These are phyloP conservation scores for Chamaecrista fasciculata DNA, from an alignment of 306 rosid species.

Conservation along the genomic window DNA sequence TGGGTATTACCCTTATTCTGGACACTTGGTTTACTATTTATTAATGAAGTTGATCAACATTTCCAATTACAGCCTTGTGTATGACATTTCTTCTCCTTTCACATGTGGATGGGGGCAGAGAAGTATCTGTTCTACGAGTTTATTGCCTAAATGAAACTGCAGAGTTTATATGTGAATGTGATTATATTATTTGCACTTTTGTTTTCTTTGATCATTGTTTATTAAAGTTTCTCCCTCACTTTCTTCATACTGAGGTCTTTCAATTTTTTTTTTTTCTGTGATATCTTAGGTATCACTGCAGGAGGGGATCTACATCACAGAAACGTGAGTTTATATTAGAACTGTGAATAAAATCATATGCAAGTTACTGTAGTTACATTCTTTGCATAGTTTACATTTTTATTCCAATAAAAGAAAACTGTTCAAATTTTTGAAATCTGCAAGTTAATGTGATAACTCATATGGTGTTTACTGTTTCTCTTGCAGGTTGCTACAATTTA, in stretches of 20 bases:
- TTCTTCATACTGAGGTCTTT: conserved; percentile 26
- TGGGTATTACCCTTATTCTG: conserved; percentile 61
- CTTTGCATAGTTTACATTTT: neutral
- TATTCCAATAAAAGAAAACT: no score
- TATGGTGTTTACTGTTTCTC: conserved; percentile 31
- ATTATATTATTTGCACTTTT: neutral
- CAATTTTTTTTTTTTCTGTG: conserved; percentile 30
- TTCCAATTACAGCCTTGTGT: neutral
- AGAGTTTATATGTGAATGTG: neutral
- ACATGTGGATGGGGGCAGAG: neutral
- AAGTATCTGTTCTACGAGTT: neutral
- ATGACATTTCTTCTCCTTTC: neutral
- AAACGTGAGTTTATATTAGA: conserved; percentile 48
- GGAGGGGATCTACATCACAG: conserved; percentile 84
- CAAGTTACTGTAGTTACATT: neutral
- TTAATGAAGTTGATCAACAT: neutral
- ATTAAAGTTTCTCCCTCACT: neutral
- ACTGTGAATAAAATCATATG: conserved; percentile 9
- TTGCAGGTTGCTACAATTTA: conserved; percentile 86
- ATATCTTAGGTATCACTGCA: conserved; percentile 78
- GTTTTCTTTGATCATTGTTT: neutral
- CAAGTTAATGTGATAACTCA: no score
- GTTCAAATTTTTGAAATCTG: neutral
- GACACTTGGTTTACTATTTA: conserved; percentile 14
- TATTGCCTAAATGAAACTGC: neutral